Conservation (phyloP, 495 filamentous ascomycete species). For the Podospora conica region DNA sequence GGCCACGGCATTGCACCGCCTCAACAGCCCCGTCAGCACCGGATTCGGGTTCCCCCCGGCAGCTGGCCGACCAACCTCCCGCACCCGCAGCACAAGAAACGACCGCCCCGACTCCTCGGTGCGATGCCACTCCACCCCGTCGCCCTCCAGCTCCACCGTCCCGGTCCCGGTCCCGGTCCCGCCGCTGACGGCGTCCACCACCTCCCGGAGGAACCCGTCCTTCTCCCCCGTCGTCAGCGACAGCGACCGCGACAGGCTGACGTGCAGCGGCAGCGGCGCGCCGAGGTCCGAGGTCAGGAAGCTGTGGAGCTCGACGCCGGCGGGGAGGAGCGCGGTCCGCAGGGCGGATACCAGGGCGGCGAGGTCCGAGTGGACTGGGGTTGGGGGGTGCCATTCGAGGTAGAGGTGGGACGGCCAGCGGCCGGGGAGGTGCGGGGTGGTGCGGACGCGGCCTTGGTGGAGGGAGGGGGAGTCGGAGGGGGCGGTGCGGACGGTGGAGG, state of each 20-base stretch:
- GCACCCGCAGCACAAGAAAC: constrained; percentile 72
- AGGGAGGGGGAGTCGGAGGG: constrained; percentile 74
- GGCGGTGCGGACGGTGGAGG: constrained; percentile 66
- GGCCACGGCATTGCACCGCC: constrained; percentile 57
- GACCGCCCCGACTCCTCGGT: constrained; percentile 65
- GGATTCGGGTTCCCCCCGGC: constrained; percentile 30
- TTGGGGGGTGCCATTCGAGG: constrained; percentile 78
- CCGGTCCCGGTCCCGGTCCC: constrained; percentile 25
- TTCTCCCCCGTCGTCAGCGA: constrained; percentile 60
- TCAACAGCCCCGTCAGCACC: constrained; percentile 57
- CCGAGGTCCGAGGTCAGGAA: constrained; percentile 72
- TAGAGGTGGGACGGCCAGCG: constrained; percentile 93
- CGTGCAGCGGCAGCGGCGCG: constrained; percentile 74
- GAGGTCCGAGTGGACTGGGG: constrained; percentile 50
- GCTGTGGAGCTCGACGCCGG: constrained; percentile 39
- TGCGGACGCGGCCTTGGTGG: constrained; percentile 76
- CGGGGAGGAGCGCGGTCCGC: constrained; percentile 13
- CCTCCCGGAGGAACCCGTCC: constrained; percentile 50
- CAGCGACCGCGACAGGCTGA: constrained; percentile 78
- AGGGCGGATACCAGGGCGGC: constrained; percentile 43
- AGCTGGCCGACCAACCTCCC: constrained; percentile 12
- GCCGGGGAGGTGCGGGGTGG: constrained; percentile 77
- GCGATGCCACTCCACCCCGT: constrained; percentile 37
- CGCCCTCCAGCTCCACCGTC: constrained; percentile 30
- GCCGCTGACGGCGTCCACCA: constrained; percentile 28